A percentile compares a stretch with the other conserved stretches of the same genome.
These are phyloP conservation scores for Colletotrichum spinosum DNA, from an alignment of 2,329 filamentous ascomycete genomes.

Conservation along the genomic window DNA sequence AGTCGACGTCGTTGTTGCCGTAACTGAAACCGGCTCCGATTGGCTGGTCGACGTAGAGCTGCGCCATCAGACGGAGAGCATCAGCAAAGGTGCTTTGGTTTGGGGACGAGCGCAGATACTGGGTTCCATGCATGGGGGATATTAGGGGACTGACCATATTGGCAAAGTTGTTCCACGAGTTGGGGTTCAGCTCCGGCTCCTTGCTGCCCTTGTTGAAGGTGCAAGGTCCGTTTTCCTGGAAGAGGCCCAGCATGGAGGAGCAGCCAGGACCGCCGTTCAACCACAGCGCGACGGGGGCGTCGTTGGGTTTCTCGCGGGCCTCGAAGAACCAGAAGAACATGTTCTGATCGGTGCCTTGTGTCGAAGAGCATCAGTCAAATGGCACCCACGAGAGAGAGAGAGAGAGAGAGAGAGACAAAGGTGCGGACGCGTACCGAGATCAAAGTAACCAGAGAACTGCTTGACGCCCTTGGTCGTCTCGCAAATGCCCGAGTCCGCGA, in stretches of 20 bases:
- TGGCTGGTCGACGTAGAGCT: slow-evolving; percentile 39
- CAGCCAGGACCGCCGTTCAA: slow-evolving; percentile 55
- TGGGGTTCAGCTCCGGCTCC: slow-evolving; percentile 55
- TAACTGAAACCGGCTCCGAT: slow-evolving; percentile 48
- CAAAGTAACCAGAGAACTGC: slow-evolving; percentile 63
- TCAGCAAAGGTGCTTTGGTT: neutral
- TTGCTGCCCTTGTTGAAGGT: slow-evolving; percentile 49
- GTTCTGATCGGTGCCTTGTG: slow-evolving; percentile 47
- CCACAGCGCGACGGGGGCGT: slow-evolving; percentile 50
- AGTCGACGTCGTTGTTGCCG: slow-evolving; percentile 47
- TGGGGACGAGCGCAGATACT: slow-evolving; percentile 37
- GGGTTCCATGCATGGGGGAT: neutral
- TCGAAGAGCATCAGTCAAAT: neutral
- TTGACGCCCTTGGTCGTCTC: slow-evolving; percentile 63
- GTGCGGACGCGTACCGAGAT: slow-evolving; percentile 48
- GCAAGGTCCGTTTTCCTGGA: slow-evolving; percentile 58
- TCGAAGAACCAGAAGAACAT: slow-evolving; percentile 59
- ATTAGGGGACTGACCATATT: slow-evolving; percentile 48
- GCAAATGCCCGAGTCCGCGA: slow-evolving; percentile 63
- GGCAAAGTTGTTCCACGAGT: slow-evolving; percentile 55
- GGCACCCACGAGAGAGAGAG: slow-evolving; percentile 39
- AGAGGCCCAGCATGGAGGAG: slow-evolving; percentile 53
- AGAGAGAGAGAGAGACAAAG: too few species aligned
- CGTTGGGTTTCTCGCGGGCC: slow-evolving; percentile 45
- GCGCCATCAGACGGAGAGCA: slow-evolving; percentile 11